Base-by-base conservation (phyloP, 179 eudicot species). In the Corrigiola litoralis region DNA sequence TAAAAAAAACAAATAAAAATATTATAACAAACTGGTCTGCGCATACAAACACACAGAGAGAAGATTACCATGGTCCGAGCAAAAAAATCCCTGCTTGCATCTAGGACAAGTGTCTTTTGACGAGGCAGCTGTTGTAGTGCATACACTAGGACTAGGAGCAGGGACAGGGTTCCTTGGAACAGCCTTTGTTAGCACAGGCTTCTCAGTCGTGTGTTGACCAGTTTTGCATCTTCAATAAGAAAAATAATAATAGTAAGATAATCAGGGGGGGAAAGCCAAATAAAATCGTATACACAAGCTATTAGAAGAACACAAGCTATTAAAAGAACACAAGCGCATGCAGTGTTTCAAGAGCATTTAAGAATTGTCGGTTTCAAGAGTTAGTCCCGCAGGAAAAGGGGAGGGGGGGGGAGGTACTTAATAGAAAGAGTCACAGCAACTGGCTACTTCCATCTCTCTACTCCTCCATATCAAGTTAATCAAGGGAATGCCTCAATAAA, bases 31-130 rank as follows among this genome's bases (percentile, higher is more conserved):
- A 14, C 20, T 41, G 31, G 6, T 13, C 17, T 1, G 25, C 29
- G 1, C 38, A 28, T 52, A 40, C 2, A 37, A 21, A 66, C 31
- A 50, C 31, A 45, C 40, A 47, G 55, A 57, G 45, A 38, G 48
- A 64, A 8, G 5, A 24, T 28, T 87, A 92, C 98, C 98, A 66
- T 92, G 98, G 66, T 87, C 94, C 14, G 97, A 84, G 81, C 98
- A 92, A 81, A 87, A 92, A 83, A 90, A 90, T 46, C 97, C 97
- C 65, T 87, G 96, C 54, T 67, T 89, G 79, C 98, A 92, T 82
- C 98, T 82, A 50, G 94, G 60, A 74, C 98, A 92, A 65, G 75
- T 71, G 33, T 85, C 90, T 69, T 72, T 82, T 10, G 88, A 59
- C 14, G 85, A 79, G 10, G 77, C 57, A 73, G 65, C 63, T 48